Evolutionary conservation across 1,284 basidiomycete species (phyloP).

Genomic region (Austropuccinia psidii): DNA sequence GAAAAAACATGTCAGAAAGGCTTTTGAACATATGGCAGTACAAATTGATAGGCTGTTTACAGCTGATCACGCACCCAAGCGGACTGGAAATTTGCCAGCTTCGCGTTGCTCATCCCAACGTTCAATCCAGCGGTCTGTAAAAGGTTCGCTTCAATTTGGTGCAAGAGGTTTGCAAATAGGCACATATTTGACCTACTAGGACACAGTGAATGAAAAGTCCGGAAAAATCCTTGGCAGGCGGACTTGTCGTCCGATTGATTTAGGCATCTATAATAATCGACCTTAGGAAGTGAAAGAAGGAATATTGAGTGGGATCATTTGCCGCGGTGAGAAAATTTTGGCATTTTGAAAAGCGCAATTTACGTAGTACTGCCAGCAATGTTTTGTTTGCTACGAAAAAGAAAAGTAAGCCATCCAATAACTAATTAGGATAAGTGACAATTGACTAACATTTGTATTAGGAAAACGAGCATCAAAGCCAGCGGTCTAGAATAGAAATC

Average conservation of each 20-base stretch:
- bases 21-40: no score
- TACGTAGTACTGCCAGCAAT: slow-evolving; percentile 78
- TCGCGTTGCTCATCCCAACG: slow-evolving; percentile 92
- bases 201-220: slow-evolving; percentile 92
- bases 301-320: background rate
- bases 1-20: no score
- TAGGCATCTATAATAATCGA: slow-evolving; percentile 91
- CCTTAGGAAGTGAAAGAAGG: background rate
- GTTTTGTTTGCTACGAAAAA: slow-evolving; percentile 3
- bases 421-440: slow-evolving; percentile 55
- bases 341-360: background rate
- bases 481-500: slow-evolving; percentile 56
- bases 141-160: no score
- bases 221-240: slow-evolving; percentile 98
- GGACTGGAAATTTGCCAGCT: slow-evolving; percentile 70
- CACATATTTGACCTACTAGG: slow-evolving; percentile 51
- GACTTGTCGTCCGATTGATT: slow-evolving; percentile 96
- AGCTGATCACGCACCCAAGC: slow-evolving; percentile 13
- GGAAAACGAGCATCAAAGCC: slow-evolving; percentile 85
- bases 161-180: background rate
- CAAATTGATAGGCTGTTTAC: no score
- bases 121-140: slow-evolving; percentile 54
- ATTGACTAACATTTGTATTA: slow-evolving; percentile 61
- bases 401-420: slow-evolving; percentile 47
- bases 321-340: background rate